Conservation (phyloP, 164 flowering plant genomes). For the Warburgia ugandensis region DNA sequence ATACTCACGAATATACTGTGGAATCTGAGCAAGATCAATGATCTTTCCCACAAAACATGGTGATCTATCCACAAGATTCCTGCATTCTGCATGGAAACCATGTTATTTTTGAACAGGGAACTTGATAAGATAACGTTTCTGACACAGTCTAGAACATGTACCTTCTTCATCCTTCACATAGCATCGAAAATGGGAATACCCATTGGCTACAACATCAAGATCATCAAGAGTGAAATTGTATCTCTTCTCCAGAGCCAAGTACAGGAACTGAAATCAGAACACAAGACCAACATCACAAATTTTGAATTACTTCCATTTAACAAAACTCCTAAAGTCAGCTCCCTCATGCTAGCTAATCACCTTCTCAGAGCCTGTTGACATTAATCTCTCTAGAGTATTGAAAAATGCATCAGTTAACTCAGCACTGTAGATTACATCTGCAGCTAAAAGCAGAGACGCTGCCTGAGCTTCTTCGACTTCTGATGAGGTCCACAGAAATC, state of each 20-base stretch:
- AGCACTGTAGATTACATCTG: constrained; percentile 90
- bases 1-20: constrained; percentile 58
- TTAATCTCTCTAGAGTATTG: constrained; percentile 41
- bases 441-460: constrained; percentile 78
- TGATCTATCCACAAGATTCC: constrained; percentile 8
- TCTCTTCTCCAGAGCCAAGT: constrained; percentile 82
- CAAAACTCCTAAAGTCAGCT: neutral
- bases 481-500: constrained; percentile 51
- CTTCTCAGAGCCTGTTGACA: constrained; percentile 59
- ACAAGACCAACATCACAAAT: neutral
- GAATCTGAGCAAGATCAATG: constrained; percentile 49
- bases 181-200: constrained; percentile 62
- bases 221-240: constrained; percentile 84
- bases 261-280: constrained; percentile 47
- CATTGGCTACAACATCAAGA: constrained; percentile 81
- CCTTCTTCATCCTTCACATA: constrained; percentile 43
- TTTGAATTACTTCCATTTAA: no score
- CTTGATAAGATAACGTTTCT: neutral
- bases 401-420: constrained; percentile 77
- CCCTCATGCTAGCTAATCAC: constrained; percentile 24
- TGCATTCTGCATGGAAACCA: constrained; percentile 31
- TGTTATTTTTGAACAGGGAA: neutral
- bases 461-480: constrained; percentile 56
- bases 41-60: constrained; percentile 46
- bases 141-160: constrained; percentile 10